Evolutionary conservation across 305 asterid genomes (phyloP).

Genomic region (Caryopteris hybrid): DNA sequence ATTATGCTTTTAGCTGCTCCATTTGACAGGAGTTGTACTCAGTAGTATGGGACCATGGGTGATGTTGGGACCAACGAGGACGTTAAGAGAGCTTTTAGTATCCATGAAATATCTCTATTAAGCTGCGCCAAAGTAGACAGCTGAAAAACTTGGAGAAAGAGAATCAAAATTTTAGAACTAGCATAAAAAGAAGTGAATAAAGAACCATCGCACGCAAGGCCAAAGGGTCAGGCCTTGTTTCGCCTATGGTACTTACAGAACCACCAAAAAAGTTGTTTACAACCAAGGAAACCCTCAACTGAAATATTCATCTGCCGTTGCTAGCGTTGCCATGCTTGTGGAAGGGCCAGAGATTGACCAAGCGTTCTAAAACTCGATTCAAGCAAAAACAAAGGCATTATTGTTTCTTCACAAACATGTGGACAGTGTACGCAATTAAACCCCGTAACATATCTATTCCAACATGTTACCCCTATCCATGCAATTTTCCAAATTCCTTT

Average conservation of each 20-base stretch:
- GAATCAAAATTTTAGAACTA: background rate
- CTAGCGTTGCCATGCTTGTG: conserved; percentile 58
- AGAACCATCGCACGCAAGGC: background rate
- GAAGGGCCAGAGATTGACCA: conserved; percentile 91
- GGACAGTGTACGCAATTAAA: too few species aligned
- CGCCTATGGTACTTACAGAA: too few species aligned
- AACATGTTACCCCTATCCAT: background rate
- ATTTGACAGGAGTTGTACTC: too few species aligned
- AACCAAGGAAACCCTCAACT: background rate
- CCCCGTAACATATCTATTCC: too few species aligned
- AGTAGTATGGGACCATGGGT: too few species aligned
- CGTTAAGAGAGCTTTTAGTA: background rate
- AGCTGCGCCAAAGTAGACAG: background rate
- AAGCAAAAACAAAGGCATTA: background rate
- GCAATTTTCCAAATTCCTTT: background rate
- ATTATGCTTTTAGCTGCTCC: too few species aligned
- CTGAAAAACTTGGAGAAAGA: background rate
- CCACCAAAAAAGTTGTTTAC: background rate
- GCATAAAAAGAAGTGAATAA: background rate
- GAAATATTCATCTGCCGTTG: conserved; percentile 34
- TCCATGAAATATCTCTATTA: background rate
- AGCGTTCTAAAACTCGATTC: conserved; percentile 58
- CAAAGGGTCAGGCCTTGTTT: background rate
- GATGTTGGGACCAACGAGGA: background rate
- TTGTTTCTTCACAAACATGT: background rate